Percentiles rank a stretch among this genome's conserved stretches.
Conservation (phyloP, 1,284 basidiomycete species). For the Grifola frondosa region DNA sequence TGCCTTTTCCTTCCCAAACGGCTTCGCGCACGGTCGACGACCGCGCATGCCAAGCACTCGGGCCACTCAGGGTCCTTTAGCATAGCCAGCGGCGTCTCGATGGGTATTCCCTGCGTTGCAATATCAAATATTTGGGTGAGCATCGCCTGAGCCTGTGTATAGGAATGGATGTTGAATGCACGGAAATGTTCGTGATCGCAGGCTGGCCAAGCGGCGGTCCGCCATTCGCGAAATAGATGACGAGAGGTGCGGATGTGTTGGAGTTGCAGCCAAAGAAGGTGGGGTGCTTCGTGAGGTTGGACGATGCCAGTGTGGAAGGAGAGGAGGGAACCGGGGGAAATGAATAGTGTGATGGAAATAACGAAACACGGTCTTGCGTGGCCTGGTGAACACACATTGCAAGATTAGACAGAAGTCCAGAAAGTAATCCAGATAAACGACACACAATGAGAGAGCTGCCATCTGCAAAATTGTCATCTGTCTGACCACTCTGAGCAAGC, state of each 20-base stretch:
- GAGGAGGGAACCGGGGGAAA: conserved; percentile 39
- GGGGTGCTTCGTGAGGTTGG: conserved; percentile 34
- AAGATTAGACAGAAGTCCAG: neutral
- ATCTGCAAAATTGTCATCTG: conserved; percentile 34
- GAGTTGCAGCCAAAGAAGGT: conserved; percentile 44
- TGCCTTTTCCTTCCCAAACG: conserved; percentile 28
- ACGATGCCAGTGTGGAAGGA: conserved; percentile 27
- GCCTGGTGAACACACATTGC: conserved; percentile 27
- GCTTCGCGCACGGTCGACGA: conserved; percentile 39
- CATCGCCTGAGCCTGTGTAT: conserved; percentile 38
- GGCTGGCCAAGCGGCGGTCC: conserved; percentile 40
- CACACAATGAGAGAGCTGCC: conserved; percentile 44
- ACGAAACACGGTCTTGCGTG: conserved; percentile 33
- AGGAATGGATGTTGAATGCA: conserved; percentile 32
- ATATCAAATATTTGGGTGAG: conserved; percentile 40
- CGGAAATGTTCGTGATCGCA: conserved; percentile 43
- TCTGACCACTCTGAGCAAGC: conserved; percentile 28
- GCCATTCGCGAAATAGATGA: conserved; percentile 39
- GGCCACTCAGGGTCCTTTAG: conserved; percentile 40
- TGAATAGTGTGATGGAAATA: conserved; percentile 35
- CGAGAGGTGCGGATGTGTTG: conserved; percentile 30
- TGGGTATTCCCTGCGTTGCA: conserved; percentile 39
- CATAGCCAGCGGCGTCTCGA: conserved; percentile 2
- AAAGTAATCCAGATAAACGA: too few relatives aligned
- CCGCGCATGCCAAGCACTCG: conserved; percentile 41